A percentile compares a stretch with the other conserved stretches of the same genome.
phyloP scores from a whole-genome alignment of 768 basidiomycete species.

The Phaeotremella skinneri region DNA sequence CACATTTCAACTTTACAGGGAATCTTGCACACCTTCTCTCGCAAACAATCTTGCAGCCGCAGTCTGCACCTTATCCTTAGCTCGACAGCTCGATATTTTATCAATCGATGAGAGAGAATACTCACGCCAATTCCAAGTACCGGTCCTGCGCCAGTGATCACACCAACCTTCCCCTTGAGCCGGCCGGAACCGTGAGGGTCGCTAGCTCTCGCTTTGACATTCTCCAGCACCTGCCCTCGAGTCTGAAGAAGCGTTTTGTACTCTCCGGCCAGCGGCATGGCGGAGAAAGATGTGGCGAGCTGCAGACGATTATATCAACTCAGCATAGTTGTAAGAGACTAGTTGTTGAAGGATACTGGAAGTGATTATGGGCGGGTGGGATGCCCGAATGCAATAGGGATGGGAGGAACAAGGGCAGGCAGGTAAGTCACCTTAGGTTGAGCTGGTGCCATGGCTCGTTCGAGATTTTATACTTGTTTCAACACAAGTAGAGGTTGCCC shows the following conservation, averaged over 20 bases:
- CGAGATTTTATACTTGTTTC: no score
- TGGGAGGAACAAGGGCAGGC: no score
- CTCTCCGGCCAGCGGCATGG: background rate
- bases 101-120: background rate
- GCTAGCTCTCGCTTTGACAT: conserved; percentile 14
- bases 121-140: conserved; percentile 82
- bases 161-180: conserved; percentile 73
- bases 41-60: conserved; percentile 34
- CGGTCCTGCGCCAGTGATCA: conserved; percentile 85
- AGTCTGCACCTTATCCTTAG: conserved; percentile 19
- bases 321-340: no score
- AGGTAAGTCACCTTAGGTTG: no score
- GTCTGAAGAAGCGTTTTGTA: conserved; percentile 3
- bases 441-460: no score
- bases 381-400: no score
- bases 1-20: background rate
- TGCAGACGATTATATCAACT: background rate
- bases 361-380: no score
- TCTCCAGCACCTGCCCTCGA: conserved; percentile 17
- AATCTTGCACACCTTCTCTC: conserved; percentile 7
- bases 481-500: no score
- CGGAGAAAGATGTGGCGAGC: background rate
- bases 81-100: background rate
- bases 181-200: conserved; percentile 47
- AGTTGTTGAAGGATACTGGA: no score